These are phyloP conservation scores for Pestalotiopsis sp. DNA, from an alignment of 2,329 filamentous ascomycete genomes.

Conservation along the genomic window DNA sequence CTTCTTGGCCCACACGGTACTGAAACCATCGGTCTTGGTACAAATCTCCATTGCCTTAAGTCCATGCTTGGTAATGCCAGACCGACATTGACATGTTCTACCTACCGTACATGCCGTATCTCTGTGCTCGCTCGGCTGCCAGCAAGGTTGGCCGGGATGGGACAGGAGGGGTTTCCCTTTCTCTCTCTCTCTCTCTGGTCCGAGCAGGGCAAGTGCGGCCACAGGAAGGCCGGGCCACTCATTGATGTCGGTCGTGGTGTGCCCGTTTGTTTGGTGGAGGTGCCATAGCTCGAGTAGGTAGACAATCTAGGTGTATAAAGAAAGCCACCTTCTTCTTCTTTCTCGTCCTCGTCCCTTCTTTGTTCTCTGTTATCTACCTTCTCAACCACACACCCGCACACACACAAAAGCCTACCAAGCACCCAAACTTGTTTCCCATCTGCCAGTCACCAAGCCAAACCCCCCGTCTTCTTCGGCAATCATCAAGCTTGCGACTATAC, in stretches of 20 bases:
- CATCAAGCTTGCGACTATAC: neutral
- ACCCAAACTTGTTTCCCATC: neutral
- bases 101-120: neutral
- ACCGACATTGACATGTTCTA: neutral
- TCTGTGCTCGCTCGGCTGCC: neutral
- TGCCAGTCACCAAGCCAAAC: slow-evolving; percentile 19
- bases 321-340: neutral
- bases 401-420: slow-evolving; percentile 14
- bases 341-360: neutral
- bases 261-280: neutral
- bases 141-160: neutral
- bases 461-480: neutral
- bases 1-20: slow-evolving; percentile 14
- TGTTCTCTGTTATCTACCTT: neutral
- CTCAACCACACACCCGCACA: neutral
- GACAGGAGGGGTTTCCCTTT: neutral
- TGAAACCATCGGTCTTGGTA: slow-evolving; percentile 10
- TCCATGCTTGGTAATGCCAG: slow-evolving; percentile 6
- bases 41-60: neutral
- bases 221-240: neutral
- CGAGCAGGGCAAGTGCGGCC: slow-evolving; percentile 1
- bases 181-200: neutral
- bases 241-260: neutral
- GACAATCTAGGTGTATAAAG: slow-evolving; percentile 2
- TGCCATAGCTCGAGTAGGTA: neutral